Conservation (phyloP, 78 protist species). For the Acrasis kona region DNA sequence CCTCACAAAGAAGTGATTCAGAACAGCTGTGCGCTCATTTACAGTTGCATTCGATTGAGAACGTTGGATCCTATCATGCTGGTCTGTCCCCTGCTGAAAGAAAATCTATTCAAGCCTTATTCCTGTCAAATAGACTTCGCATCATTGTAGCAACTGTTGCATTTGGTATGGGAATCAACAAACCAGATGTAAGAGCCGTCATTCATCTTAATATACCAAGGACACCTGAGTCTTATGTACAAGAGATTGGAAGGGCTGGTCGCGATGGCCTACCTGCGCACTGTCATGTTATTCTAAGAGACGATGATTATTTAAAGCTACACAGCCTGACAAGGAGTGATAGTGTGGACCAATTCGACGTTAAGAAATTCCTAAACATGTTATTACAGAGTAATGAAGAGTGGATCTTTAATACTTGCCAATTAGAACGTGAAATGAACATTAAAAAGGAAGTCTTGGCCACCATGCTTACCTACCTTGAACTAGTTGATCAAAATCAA, state of each 20-base stretch:
- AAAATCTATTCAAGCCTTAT: constrained; percentile 10
- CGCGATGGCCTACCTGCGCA: constrained; percentile 19
- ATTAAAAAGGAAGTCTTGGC: neutral
- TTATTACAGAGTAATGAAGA: neutral
- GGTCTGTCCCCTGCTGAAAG: constrained; percentile 10
- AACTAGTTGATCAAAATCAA: neutral
- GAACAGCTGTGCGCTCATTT: neutral
- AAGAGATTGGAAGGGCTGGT: constrained; percentile 29
- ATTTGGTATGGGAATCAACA: constrained; percentile 75
- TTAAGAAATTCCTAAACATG: neutral
- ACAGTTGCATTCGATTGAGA: constrained; percentile 10
- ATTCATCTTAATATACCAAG: constrained; percentile 41
- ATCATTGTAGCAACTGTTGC: constrained; percentile 67
- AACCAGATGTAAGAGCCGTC: constrained; percentile 38
- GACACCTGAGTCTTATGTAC: constrained; percentile 22
- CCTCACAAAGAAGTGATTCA: neutral
- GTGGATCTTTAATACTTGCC: neutral
- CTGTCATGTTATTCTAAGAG: neutral
- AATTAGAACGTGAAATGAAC: neutral
- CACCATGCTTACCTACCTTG: neutral
- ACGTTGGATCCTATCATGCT: constrained; percentile 27
- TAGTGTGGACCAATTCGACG: neutral
- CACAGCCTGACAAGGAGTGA: neutral
- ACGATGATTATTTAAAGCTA: neutral
- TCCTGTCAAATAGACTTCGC: neutral